These are phyloP conservation scores for Sinapis alba DNA, from an alignment of 441 rosid genomes.

Conservation along the genomic window DNA sequence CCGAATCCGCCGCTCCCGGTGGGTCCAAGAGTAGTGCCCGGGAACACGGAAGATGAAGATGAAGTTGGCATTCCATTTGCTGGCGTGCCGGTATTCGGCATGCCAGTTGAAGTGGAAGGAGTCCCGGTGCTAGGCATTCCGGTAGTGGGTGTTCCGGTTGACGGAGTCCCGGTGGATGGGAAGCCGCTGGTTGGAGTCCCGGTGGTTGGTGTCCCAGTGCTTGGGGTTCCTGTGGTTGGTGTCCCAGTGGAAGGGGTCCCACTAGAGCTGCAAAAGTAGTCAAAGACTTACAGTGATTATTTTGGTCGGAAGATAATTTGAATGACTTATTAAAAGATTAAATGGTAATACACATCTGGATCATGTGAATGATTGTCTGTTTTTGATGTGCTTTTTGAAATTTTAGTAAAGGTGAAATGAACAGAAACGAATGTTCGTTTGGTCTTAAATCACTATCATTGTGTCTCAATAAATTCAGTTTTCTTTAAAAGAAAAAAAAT, in stretches of 20 bases:
- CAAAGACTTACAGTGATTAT: conserved; percentile 8
- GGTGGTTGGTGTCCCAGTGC: not conserved
- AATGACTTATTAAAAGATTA: not conserved
- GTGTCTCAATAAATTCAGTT: conserved; percentile 12
- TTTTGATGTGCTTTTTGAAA: not conserved
- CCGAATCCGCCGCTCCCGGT: conserved; percentile 25
- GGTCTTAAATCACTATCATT: conserved; percentile 34
- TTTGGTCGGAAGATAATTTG: not conserved
- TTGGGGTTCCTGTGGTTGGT: not conserved
- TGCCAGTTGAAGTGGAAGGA: conserved; percentile 29
- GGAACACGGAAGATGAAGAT: conserved; percentile 39
- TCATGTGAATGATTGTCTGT: conserved; percentile 32
- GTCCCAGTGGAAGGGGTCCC: conserved; percentile 32
- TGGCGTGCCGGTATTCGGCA: conserved; percentile 35
- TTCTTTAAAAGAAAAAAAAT: not conserved
- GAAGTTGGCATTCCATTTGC: conserved; percentile 38
- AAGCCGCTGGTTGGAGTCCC: conserved; percentile 14
- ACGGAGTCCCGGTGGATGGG: conserved; percentile 26
- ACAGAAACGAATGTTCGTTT: conserved; percentile 3
- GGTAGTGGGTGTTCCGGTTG: conserved; percentile 4
- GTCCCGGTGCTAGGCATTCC: conserved; percentile 31
- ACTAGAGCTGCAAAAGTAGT: conserved; percentile 37
- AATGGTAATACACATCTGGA: conserved; percentile 10
- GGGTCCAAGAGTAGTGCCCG: conserved; percentile 41
- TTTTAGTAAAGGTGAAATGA: conserved; percentile 22